Evolutionary conservation across 2,329 filamentous ascomycete genomes (phyloP).

Genomic region (Exophiala viscosa): DNA sequence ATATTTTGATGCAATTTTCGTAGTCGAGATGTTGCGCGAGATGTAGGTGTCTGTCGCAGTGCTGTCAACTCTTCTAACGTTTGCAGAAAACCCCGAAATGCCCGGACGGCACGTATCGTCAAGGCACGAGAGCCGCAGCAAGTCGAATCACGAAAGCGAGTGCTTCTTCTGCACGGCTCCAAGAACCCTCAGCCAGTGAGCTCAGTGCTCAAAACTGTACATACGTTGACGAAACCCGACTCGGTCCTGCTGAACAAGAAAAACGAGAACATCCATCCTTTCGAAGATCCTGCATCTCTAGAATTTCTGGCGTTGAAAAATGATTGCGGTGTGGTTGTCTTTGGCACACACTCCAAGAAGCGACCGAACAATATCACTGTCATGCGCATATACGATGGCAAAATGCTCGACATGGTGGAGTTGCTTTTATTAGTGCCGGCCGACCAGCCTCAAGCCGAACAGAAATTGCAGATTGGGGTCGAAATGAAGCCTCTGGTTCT

Average conservation of each 20-base stretch:
- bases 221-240: conserved; percentile 77
- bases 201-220: conserved; percentile 78
- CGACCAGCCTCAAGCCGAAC: conserved; percentile 54
- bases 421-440: conserved; percentile 73
- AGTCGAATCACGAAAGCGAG: conserved; percentile 83
- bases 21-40: too few relatives aligned
- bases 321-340: conserved; percentile 80
- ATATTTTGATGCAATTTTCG: too few relatives aligned
- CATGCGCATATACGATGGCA: conserved; percentile 76
- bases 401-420: conserved; percentile 93
- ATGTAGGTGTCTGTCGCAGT: too few relatives aligned
- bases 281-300: conserved; percentile 80
- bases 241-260: conserved; percentile 95
- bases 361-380: conserved; percentile 86
- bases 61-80: too few relatives aligned
- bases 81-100: conserved; percentile 62
- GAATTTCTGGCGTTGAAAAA: conserved; percentile 98
- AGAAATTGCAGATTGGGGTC: conserved; percentile 63
- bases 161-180: conserved; percentile 84
- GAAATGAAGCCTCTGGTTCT: conserved; percentile 84
- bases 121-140: conserved; percentile 88
- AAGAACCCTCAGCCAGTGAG: conserved; percentile 78
- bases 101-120: conserved; percentile 89
- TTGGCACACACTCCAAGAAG: conserved; percentile 87
- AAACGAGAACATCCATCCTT: conserved; percentile 83